These are phyloP conservation scores for Penicillium sp. DNA, from an alignment of 2,329 filamentous ascomycete species.

Conservation along the genomic window DNA sequence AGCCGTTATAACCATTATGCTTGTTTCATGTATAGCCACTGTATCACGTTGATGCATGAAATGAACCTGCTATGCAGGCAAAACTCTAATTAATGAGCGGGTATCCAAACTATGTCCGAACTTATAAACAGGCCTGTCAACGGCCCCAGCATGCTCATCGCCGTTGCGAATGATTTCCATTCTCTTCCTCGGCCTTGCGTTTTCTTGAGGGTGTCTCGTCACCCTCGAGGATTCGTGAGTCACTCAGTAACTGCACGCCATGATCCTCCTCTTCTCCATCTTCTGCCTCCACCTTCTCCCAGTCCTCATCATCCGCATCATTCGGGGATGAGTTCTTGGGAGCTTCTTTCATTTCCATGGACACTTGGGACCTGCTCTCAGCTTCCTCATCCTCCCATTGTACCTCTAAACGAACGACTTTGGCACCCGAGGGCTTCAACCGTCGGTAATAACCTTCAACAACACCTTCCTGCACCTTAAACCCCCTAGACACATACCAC, in stretches of 20 bases:
- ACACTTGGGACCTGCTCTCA: background rate
- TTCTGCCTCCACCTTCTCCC: conserved; percentile 43
- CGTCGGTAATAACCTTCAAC: conserved; percentile 61
- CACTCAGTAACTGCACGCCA: conserved; percentile 32
- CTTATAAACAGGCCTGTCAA: background rate
- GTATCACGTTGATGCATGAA: background rate
- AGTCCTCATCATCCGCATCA: conserved; percentile 40
- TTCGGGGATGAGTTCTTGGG: background rate
- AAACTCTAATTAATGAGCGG: background rate
- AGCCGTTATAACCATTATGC: background rate
- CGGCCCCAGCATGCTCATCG: background rate
- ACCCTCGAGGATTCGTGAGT: conserved; percentile 33
- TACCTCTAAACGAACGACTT: conserved; percentile 48
- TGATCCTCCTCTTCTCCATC: conserved; percentile 36
- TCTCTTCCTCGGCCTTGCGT: conserved; percentile 33
- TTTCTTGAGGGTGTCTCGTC: conserved; percentile 23
- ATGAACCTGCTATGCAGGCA: conserved; percentile 1
- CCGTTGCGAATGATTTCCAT: conserved; percentile 9
- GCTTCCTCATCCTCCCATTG: conserved; percentile 23
- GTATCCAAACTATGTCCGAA: background rate
- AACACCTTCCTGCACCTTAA: conserved; percentile 50
- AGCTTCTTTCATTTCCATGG: background rate
- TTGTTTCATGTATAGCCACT: background rate
- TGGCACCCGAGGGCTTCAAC: conserved; percentile 57
- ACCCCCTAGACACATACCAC: conserved; percentile 62